Percentiles rank a stretch among this genome's conserved stretches.
phyloP scores from a whole-genome alignment of 768 basidiomycete species.

The Russula olivacea region DNA sequence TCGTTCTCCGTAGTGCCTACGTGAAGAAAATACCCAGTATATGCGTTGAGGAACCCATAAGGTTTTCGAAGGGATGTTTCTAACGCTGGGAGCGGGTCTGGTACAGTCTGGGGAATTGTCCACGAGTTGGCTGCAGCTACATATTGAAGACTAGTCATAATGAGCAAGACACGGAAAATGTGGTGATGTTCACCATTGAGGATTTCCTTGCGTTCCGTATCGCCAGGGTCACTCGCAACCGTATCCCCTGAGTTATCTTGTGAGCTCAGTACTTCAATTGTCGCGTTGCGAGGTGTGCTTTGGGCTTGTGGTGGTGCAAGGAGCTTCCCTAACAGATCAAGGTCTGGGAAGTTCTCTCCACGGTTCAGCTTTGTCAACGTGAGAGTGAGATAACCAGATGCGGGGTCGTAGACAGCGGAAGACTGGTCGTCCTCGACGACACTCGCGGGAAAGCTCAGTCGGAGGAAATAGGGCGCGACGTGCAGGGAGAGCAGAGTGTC shows the following conservation, averaged over 20 bases:
- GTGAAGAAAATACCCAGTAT: conserved; percentile 71
- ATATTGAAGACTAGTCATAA: conserved; percentile 31
- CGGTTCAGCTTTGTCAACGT: conserved; percentile 61
- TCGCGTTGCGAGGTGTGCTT: conserved; percentile 30
- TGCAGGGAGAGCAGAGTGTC: conserved; percentile 64
- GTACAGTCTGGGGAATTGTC: conserved; percentile 62
- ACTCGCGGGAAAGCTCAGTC: conserved; percentile 65
- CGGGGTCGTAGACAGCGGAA: conserved; percentile 68
- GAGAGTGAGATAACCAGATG: conserved; percentile 70
- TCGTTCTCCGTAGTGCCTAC: conserved; percentile 74
- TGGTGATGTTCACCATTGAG: conserved; percentile 41
- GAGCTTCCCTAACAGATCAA: conserved; percentile 74
- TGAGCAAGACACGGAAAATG: conserved; percentile 1
- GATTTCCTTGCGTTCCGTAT: conserved; percentile 45
- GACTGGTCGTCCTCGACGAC: conserved; percentile 64
- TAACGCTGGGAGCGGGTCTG: conserved; percentile 37
- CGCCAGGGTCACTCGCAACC: not conserved
- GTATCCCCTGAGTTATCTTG: conserved; percentile 16
- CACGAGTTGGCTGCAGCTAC: conserved; percentile 75
- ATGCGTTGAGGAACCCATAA: conserved; percentile 74
- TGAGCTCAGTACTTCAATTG: conserved; percentile 53
- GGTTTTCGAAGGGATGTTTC: conserved; percentile 41
- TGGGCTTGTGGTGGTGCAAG: conserved; percentile 61
- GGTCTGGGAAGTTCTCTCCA: conserved; percentile 66
- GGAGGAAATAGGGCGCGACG: conserved; percentile 80